phyloP scores from a whole-genome alignment of 2,329 filamentous ascomycete genomes.

The Curvularia hawaiiensis region DNA sequence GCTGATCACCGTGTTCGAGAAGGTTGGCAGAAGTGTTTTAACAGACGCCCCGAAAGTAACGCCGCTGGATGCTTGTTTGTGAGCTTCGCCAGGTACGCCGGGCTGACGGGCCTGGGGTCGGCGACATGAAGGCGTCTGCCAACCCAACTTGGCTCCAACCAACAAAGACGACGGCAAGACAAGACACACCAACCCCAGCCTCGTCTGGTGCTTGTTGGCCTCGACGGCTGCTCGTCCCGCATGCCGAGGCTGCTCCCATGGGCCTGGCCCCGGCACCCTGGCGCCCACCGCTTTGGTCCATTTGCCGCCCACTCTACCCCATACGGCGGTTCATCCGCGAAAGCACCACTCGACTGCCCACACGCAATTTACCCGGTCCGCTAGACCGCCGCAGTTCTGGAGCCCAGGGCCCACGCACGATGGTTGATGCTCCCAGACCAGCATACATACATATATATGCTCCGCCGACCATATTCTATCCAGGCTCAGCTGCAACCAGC shows the following conservation, averaged over 20 bases:
- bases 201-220: constrained; percentile 9
- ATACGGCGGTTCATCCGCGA: constrained; percentile 26
- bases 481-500: constrained; percentile 24
- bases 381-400: constrained; percentile 31
- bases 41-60: constrained; percentile 1
- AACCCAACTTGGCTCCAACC: constrained; percentile 1
- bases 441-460: constrained; percentile 36
- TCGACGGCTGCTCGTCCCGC: constrained; percentile 15
- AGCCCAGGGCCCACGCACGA: constrained; percentile 23
- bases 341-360: constrained; percentile 25
- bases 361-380: constrained; percentile 41
- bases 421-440: constrained; percentile 15
- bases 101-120: constrained; percentile 10
- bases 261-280: constrained; percentile 17
- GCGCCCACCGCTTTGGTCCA: constrained; percentile 17
- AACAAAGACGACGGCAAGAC: constrained; percentile 4
- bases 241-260: constrained; percentile 13
- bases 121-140: constrained; percentile 4
- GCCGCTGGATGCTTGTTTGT: constrained; percentile 9
- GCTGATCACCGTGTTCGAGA: constrained; percentile 18
- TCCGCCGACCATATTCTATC: constrained; percentile 22
- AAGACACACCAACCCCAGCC: constrained; percentile 4
- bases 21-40: constrained; percentile 11
- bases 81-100: constrained; percentile 7
- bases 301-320: constrained; percentile 27